These are phyloP conservation scores for Moricandia moricandioides DNA, from an alignment of 345 rosid genomes.

Conservation along the genomic window DNA sequence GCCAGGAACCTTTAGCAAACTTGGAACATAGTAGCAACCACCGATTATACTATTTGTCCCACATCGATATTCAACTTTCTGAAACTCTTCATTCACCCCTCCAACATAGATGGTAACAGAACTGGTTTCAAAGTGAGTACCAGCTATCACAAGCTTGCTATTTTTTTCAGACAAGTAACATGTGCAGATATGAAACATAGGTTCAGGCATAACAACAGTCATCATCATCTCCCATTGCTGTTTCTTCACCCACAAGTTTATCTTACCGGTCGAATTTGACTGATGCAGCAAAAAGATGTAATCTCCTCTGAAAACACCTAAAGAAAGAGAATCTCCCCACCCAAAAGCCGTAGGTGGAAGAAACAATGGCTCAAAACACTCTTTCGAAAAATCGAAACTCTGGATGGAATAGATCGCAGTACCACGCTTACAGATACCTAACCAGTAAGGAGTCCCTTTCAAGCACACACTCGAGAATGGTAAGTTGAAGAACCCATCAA, in stretches of 20 bases:
- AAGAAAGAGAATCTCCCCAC: background rate
- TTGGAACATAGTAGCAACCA: background rate
- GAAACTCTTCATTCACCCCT: background rate
- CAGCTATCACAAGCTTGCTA: background rate
- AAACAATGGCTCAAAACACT: background rate
- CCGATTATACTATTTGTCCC: background rate
- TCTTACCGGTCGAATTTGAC: background rate
- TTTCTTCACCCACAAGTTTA: conserved; percentile 13
- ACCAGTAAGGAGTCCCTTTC: background rate
- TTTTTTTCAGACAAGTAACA: background rate
- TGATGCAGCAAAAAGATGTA: background rate
- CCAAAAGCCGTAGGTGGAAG: background rate
- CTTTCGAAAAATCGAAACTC: background rate
- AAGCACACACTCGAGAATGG: background rate
- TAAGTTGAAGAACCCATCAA: background rate
- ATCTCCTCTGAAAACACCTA: conserved; percentile 1
- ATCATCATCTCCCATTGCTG: background rate
- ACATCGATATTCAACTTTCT: background rate
- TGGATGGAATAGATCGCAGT: background rate
- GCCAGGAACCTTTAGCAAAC: background rate
- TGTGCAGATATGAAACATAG: background rate
- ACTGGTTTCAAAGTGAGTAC: background rate
- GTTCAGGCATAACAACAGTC: background rate
- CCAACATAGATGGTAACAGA: background rate
- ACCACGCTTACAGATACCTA: background rate